These are phyloP conservation scores for Epichloe sylvatica DNA, from an alignment of 2,329 filamentous ascomycete genomes.

Conservation along the genomic window DNA sequence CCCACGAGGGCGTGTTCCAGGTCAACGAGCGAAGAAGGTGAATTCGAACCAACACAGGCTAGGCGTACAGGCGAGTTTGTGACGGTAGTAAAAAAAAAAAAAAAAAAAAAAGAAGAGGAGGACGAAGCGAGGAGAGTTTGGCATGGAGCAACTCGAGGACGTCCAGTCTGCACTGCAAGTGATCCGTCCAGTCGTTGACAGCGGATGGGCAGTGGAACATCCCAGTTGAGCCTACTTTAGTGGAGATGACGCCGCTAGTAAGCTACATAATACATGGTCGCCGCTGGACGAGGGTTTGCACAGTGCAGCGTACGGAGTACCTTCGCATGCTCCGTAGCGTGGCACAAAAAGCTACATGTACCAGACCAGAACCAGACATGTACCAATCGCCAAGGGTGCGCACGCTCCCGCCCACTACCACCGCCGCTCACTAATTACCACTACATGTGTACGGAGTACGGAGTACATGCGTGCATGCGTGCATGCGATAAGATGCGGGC, in stretches of 20 bases:
- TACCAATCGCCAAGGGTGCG: not conserved
- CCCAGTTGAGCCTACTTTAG: not conserved
- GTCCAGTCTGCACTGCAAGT: not conserved
- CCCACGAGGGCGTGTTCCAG: not conserved
- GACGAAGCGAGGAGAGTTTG: not conserved
- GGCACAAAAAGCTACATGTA: conserved; percentile 4
- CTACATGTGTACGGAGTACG: no score
- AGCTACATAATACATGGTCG: not conserved
- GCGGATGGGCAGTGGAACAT: not conserved
- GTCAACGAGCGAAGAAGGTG: not conserved
- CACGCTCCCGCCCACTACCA: not conserved
- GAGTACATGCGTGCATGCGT: no score
- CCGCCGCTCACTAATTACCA: no score
- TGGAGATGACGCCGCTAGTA: not conserved
- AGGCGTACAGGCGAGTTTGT: not conserved
- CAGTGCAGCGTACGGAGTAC: no score
- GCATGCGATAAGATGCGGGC: not conserved
- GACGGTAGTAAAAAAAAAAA: not conserved
- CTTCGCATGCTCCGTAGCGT: not conserved
- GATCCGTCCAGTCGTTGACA: not conserved
- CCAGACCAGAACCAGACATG: not conserved
- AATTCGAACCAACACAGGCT: not conserved
- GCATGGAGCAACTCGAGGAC: not conserved
- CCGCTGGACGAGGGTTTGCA: conserved; percentile 4
- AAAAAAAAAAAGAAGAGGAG: not conserved